Evolutionary conservation across 768 basidiomycete species (phyloP), one percentile per base, ranked within the genome.

Genomic region (Lentinus tigrinus): DNA sequence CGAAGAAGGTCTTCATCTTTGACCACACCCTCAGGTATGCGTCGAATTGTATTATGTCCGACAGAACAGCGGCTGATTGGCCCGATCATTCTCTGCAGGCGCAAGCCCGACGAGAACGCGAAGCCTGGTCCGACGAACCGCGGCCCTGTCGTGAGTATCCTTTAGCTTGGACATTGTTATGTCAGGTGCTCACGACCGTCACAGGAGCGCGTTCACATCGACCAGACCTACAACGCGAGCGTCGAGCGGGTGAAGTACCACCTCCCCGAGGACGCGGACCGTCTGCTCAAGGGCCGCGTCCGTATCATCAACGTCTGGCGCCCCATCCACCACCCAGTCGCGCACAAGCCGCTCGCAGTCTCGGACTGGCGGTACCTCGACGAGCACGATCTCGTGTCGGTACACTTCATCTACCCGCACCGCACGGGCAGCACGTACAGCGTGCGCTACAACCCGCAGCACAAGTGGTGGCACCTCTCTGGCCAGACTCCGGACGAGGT

Each of bases 261-360:
- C 53, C 73, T 73, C 27, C 68, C 69, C 3, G 72, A 72, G 19
- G 77, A 78, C 19, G 78, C 75, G 0, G 75, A 78, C 47, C 70
- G 68, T 3, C 70, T 76, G 11, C 67, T 78, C 55, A 70, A 74
- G 57, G 66, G 69, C 17, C 74, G 77, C 43, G 70, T 71, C 34
- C 74, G 73, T 53, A 75, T 78, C 65, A 75, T 78, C 64, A 78
- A 78, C 58, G 74, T 78, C 53, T 77, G 77, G 77, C 74, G 77
- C 9, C 77, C 77, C 5, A 76, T 78, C 52, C 67, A 49, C 40
- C 69, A 77, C 51, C 56, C 72, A 2, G 75, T 71, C 37, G 69
- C 71, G 26, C 72, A 78, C 61, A 63, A 71, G 23, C 77, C 77
- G 19, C 71, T 78, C 36, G 75, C 73, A 7, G 64, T 75, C 4